These are phyloP conservation scores for Hymenoscyphus occultus DNA, from an alignment of 2,329 filamentous ascomycete species.

Conservation along the genomic window DNA sequence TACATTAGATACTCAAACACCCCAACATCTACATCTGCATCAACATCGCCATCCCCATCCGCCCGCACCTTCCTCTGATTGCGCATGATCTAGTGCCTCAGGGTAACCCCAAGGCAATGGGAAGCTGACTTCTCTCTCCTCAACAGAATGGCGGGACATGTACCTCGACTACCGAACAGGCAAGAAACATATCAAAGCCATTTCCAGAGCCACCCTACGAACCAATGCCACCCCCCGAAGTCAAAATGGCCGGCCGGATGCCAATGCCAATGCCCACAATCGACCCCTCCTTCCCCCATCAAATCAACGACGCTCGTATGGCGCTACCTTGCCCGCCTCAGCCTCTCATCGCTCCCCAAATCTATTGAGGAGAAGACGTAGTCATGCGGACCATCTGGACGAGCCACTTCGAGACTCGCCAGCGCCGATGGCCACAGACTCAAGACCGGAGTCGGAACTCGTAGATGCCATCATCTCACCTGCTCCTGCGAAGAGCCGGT, in stretches of 20 bases:
- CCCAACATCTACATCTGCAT: too few species aligned
- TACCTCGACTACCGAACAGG: slow-evolving; percentile 95
- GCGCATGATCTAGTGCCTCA: too few species aligned
- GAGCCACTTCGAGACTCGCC: slow-evolving; percentile 24
- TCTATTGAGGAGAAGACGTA: neutral
- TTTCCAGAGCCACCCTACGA: slow-evolving; percentile 68
- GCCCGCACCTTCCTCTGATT: too few species aligned
- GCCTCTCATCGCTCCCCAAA: neutral
- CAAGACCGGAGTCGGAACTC: slow-evolving; percentile 22
- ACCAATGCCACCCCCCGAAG: slow-evolving; percentile 50
- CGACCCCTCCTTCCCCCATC: slow-evolving; percentile 14
- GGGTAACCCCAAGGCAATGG: too few species aligned
- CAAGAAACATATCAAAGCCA: slow-evolving; percentile 89
- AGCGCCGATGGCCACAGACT: slow-evolving; percentile 25
- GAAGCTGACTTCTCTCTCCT: slow-evolving; percentile 10
- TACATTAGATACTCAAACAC: too few species aligned
- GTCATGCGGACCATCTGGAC: slow-evolving; percentile 7
- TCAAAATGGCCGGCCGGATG: neutral
- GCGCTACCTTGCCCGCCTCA: slow-evolving; percentile 24
- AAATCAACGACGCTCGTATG: slow-evolving; percentile 24
- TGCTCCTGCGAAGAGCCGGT: slow-evolving; percentile 1
- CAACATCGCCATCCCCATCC: too few species aligned
- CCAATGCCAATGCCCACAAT: slow-evolving; percentile 4
- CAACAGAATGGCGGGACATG: slow-evolving; percentile 83
- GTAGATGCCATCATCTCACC: slow-evolving; percentile 18